These are phyloP conservation scores for Aspergillaceae sp. DNA, from an alignment of 2,329 filamentous ascomycete genomes.

Conservation along the genomic window DNA sequence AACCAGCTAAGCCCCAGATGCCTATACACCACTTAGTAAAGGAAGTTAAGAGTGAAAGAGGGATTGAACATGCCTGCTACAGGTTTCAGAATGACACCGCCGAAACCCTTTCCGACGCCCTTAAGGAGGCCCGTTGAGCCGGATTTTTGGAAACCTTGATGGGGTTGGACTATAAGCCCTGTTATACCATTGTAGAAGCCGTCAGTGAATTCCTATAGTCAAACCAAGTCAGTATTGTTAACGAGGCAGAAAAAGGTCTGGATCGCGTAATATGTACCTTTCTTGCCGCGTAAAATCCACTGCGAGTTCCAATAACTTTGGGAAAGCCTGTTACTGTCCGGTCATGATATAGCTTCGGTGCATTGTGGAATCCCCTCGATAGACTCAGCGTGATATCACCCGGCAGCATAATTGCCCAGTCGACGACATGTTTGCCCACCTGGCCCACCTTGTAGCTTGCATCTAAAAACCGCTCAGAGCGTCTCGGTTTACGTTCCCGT, in stretches of 20 bases:
- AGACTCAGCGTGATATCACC: constrained; percentile 78
- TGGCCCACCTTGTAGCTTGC: constrained; percentile 57
- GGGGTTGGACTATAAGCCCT: constrained; percentile 70
- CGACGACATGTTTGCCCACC: constrained; percentile 62
- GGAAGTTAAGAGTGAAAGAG: background rate
- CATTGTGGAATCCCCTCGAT: constrained; percentile 80
- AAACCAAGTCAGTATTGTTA: constrained; percentile 2
- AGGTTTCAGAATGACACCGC: constrained; percentile 74
- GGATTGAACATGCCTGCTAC: constrained; percentile 53
- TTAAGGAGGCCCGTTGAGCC: constrained; percentile 62
- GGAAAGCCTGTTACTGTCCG: constrained; percentile 69
- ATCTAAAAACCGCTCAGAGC: constrained; percentile 36
- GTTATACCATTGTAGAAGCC: constrained; percentile 76
- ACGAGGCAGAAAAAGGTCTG: background rate
- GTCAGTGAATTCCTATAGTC: constrained; percentile 55
- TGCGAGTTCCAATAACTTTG: constrained; percentile 68
- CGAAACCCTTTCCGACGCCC: constrained; percentile 73
- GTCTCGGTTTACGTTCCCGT: background rate
- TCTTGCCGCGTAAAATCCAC: constrained; percentile 67
- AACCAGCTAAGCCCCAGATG: constrained; percentile 22
- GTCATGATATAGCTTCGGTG: constrained; percentile 76
- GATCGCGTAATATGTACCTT: constrained; percentile 39
- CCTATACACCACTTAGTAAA: constrained; percentile 8
- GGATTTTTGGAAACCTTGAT: constrained; percentile 59
- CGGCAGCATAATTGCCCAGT: constrained; percentile 67